These are phyloP conservation scores for Exophiala viscosa DNA, from an alignment of 2,329 filamentous ascomycete species.

Conservation along the genomic window DNA sequence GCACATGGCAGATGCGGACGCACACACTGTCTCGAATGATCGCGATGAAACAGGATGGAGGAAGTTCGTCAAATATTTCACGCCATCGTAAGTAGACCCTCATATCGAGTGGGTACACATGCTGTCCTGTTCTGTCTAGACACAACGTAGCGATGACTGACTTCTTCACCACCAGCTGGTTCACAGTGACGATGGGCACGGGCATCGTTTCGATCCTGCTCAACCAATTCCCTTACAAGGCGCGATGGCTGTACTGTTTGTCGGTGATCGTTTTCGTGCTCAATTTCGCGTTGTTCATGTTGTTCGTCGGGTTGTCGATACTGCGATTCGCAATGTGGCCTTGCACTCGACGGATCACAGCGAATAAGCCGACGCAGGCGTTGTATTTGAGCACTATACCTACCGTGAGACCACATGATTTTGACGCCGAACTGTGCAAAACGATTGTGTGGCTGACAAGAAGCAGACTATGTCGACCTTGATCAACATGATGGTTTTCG, in stretches of 20 bases:
- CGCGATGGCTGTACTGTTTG: slow-evolving; percentile 54
- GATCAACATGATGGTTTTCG: slow-evolving; percentile 61
- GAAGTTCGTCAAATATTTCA: slow-evolving; percentile 19
- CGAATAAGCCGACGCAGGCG: slow-evolving; percentile 61
- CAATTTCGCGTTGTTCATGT: slow-evolving; percentile 56
- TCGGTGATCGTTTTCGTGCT: slow-evolving; percentile 58
- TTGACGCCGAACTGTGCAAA: too few species aligned
- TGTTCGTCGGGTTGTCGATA: slow-evolving; percentile 19
- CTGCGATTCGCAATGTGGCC: slow-evolving; percentile 46
- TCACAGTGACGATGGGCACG: slow-evolving; percentile 62
- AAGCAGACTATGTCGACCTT: slow-evolving; percentile 55
- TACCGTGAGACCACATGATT: slow-evolving; percentile 45
- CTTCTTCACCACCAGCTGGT: slow-evolving; percentile 38
- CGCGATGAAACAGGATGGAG: slow-evolving; percentile 11
- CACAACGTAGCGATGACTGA: not conserved
- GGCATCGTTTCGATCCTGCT: slow-evolving; percentile 63
- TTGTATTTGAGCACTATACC: slow-evolving; percentile 66
- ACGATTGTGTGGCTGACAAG: not conserved
- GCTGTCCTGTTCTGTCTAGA: too few species aligned
- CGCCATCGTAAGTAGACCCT: slow-evolving; percentile 12
- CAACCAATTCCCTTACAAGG: slow-evolving; percentile 59
- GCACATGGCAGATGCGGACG: too few species aligned
- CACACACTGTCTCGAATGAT: not conserved
- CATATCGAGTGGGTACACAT: too few species aligned
- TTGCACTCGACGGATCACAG: slow-evolving; percentile 62